Conservation (phyloP, 768 basidiomycete species). For the Exsudoporus frostii region DNA sequence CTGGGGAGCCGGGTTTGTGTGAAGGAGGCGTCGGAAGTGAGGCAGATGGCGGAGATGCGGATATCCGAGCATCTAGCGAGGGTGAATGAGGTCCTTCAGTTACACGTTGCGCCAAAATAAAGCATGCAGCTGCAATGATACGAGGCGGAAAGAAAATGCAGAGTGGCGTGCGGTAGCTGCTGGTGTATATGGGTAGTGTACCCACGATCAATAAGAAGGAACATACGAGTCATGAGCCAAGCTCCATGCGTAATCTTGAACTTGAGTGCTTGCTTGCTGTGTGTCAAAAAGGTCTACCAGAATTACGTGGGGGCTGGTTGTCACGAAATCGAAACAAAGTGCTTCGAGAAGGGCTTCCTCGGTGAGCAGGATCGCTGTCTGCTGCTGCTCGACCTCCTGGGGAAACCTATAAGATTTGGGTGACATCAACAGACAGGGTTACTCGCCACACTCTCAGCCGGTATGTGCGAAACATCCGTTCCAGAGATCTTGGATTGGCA, state of each 20-base stretch:
- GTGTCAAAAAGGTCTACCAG: conserved; percentile 70
- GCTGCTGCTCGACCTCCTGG: conserved; percentile 75
- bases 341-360: conserved; percentile 81
- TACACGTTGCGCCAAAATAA: conserved; percentile 70
- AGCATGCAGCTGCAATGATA: conserved; percentile 75
- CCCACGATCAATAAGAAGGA: not conserved
- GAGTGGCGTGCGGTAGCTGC: conserved; percentile 75
- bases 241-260: conserved; percentile 82
- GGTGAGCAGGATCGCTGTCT: conserved; percentile 62
- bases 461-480: conserved; percentile 52
- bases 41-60: conserved; percentile 65
- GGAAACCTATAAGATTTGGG: not conserved
- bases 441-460: conserved; percentile 64
- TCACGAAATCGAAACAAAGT: conserved; percentile 81
- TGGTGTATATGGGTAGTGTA: conserved; percentile 5
- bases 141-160: conserved; percentile 68
- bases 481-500: conserved; percentile 65
- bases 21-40: conserved; percentile 81
- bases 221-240: conserved; percentile 84
- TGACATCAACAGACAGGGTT: not conserved
- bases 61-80: conserved; percentile 72
- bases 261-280: conserved; percentile 41
- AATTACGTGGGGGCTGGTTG: conserved; percentile 72
- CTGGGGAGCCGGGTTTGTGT: conserved; percentile 69
- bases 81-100: conserved; percentile 71